These are phyloP conservation scores for Aspergillus neotritici DNA, from an alignment of 2,329 filamentous ascomycete species.

Conservation along the genomic window DNA sequence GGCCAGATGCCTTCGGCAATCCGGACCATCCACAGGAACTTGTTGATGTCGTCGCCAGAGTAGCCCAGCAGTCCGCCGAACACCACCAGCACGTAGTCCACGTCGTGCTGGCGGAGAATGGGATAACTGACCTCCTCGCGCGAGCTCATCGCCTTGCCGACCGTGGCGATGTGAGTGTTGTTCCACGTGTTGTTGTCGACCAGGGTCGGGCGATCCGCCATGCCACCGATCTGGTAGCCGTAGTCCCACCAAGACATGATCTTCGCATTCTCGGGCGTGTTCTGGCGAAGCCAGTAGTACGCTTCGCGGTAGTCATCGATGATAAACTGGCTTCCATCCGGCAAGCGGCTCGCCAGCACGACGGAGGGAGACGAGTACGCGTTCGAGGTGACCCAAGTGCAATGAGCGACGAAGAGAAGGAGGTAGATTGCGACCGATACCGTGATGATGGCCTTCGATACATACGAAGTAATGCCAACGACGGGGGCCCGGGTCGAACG, in stretches of 20 bases:
- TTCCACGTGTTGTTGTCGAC: constrained; percentile 99
- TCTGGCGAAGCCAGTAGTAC: constrained; percentile 98
- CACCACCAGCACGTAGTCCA: constrained; percentile 96
- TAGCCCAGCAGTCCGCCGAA: constrained; percentile 95
- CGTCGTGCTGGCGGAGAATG: constrained; percentile 96
- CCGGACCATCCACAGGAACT: constrained; percentile 99
- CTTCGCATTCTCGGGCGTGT: constrained; percentile 90
- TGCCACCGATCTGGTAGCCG: constrained; percentile 98
- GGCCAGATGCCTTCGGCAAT: constrained; percentile 99
- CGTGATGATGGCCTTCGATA: constrained; percentile 76
- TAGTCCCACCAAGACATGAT: constrained; percentile 99
- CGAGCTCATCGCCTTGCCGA: constrained; percentile 98
- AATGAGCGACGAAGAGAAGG: constrained; percentile 90
- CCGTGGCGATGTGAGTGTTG: constrained; percentile 98
- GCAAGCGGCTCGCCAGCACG: constrained; percentile 83
- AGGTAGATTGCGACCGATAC: constrained; percentile 71
- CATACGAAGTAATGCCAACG: constrained; percentile 73
- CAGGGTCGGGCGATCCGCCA: constrained; percentile 93
- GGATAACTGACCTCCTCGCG: constrained; percentile 96
- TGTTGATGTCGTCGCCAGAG: constrained; percentile 98
- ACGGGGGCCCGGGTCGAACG: constrained; percentile 66
- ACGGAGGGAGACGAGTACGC: constrained; percentile 98
- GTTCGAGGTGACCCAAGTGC: constrained; percentile 98
- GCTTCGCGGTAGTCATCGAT: constrained; percentile 99
- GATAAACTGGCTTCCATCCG: constrained; percentile 94